phyloP scores from a whole-genome alignment of 768 basidiomycete species.

The Sarcodon aspratus region DNA sequence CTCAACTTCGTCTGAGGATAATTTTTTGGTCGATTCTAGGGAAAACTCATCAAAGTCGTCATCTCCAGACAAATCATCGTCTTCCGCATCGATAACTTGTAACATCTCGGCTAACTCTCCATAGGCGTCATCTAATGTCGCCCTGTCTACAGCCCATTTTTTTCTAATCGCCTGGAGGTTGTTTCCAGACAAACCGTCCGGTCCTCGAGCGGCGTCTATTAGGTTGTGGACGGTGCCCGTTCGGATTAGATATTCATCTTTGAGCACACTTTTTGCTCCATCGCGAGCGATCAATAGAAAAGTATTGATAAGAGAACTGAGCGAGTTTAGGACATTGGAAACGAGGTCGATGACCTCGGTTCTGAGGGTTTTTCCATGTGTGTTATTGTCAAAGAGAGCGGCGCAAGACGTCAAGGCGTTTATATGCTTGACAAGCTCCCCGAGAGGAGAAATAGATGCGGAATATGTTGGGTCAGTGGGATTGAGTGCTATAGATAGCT shows the following conservation, averaged over 20 bases:
- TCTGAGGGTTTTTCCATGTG: slow-evolving; percentile 14
- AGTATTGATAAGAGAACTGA: background rate
- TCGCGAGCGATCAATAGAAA: background rate
- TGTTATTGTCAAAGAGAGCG: slow-evolving; percentile 12
- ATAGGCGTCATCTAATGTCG: slow-evolving; percentile 48
- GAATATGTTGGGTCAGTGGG: slow-evolving; percentile 12
- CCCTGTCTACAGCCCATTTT: slow-evolving; percentile 38
- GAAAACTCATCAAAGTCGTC: slow-evolving; percentile 47
- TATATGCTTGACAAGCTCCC: slow-evolving; percentile 11
- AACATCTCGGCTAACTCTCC: slow-evolving; percentile 48
- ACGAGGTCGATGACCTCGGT: slow-evolving; percentile 4
- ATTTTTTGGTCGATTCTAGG: slow-evolving; percentile 29
- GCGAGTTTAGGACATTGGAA: slow-evolving; percentile 4
- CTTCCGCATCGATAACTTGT: slow-evolving; percentile 19
- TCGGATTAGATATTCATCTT: slow-evolving; percentile 14
- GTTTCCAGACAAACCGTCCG: slow-evolving; percentile 38
- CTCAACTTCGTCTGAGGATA: slow-evolving; percentile 39
- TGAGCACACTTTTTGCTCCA: background rate
- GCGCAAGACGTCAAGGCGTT: slow-evolving; percentile 16
- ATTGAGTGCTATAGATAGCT: slow-evolving; percentile 14
- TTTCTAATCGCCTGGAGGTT: slow-evolving; percentile 48
- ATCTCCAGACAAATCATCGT: slow-evolving; percentile 14
- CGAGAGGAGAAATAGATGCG: slow-evolving; percentile 12
- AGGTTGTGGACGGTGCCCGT: slow-evolving; percentile 18
- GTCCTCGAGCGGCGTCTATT: slow-evolving; percentile 14